Percentiles rank a stretch among this genome's conserved stretches.
These are phyloP conservation scores for Kondoa malvinella DNA, from an alignment of 768 basidiomycete species.

Conservation along the genomic window DNA sequence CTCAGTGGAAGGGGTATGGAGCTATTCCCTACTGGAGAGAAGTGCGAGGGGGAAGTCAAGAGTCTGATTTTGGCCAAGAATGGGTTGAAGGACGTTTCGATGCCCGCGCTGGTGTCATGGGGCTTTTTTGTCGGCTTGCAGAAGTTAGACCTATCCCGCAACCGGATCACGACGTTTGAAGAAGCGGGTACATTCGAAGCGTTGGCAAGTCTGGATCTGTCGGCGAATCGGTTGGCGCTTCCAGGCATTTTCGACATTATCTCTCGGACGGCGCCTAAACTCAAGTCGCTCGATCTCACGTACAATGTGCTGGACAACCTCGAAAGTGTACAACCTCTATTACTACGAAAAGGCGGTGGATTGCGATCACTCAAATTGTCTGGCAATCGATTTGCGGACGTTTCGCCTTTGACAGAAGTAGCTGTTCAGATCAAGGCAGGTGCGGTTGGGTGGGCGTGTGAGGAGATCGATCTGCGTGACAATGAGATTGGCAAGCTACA, in stretches of 20 bases:
- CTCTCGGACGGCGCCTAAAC: neutral
- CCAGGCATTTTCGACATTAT: neutral
- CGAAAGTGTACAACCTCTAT: neutral
- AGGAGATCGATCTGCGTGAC: conserved; percentile 1
- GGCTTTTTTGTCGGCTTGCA: neutral
- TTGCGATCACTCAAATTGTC: neutral
- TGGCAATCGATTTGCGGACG: neutral
- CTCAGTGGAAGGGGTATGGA: neutral
- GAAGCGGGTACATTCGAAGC: neutral
- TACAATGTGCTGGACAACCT: neutral
- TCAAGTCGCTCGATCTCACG: conserved; percentile 6
- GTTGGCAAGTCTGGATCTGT: neutral
- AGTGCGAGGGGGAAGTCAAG: neutral
- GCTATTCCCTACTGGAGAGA: neutral
- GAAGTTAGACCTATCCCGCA: neutral
- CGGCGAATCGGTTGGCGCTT: neutral
- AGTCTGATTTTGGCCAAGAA: neutral
- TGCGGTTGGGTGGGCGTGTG: neutral
- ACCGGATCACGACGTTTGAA: neutral
- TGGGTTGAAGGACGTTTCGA: neutral
- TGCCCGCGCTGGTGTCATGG: neutral
- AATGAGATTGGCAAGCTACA: conserved; percentile 1
- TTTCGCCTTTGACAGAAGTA: conserved; percentile 3
- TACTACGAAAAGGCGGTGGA: neutral
- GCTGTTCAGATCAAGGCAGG: neutral